Base-by-base conservation (phyloP, 441 rosid species). In the Adansonia rubrostipa region DNA sequence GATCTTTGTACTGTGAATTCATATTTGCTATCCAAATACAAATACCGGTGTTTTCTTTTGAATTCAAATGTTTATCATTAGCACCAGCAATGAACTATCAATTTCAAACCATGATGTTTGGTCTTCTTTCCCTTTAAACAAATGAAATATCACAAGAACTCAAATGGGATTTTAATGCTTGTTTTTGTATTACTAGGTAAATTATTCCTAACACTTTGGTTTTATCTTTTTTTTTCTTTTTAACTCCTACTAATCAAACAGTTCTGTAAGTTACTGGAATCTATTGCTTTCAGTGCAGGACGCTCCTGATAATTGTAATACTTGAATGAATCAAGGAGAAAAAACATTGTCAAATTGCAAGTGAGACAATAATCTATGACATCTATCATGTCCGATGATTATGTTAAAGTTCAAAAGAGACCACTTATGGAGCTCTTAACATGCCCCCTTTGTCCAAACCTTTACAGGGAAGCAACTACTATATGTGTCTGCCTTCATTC, bases 401-500 rank as follows among this genome's bases (percentile, higher is more conserved):
- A 77, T 50, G 58, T 77, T 3, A 77, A 61, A 9, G 70, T 77
- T 77, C 74, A 50, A 48, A 77, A 33, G 75, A 48, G 51, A 17
- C 51, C 68, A 71, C 53, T 70, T 17, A 3, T 61, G 80, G 22
- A 77, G 17, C 42, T 73, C 80, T 70, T 77, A 63, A 61, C 70
- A 24, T 77, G 80, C 61, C 61, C 76, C 56, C 75, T 77, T 28
- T 77, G 71, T 14, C 9, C 36, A 61, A 70, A 70, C 28, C n/a
- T 71, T 33, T 69, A 69, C 9, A 69, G 19, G 68, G 75, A 77
- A 36, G 80, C 80, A 58, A 77, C 71, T 28, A 70, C 75, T n/a
- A 60, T 70, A 10, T 77, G 75, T 33, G 20, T 56, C 10, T 77
- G 80, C 71, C 80, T 70, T 14, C 80, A 77, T 48, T 60, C 80